Percentiles rank a stretch among this genome's conserved stretches.
Conservation (phyloP, 2,329 filamentous ascomycete species). For the Aureobasidium sp. region DNA sequence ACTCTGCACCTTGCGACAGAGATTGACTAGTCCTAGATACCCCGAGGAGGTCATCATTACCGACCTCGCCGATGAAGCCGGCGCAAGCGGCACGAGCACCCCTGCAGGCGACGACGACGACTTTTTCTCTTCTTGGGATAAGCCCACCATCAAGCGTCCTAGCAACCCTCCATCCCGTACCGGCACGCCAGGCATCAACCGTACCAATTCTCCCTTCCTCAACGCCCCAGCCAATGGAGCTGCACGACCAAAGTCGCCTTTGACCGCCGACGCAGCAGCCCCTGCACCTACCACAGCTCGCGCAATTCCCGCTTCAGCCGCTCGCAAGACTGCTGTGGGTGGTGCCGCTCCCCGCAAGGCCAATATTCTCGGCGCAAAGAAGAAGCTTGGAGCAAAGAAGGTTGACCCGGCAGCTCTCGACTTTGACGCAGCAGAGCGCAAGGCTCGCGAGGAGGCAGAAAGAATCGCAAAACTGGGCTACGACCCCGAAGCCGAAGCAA, state of each 20-base stretch:
- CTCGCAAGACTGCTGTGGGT: constrained; percentile 59
- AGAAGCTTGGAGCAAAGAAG: constrained; percentile 59
- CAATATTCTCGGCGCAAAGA: constrained; percentile 62
- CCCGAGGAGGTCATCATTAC: constrained; percentile 79
- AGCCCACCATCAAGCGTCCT: constrained; percentile 91
- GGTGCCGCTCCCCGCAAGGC: constrained; percentile 58
- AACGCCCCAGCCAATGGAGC: constrained; percentile 55
- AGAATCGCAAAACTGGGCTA: constrained; percentile 93
- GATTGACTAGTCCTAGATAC: constrained; percentile 47
- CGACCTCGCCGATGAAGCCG: constrained; percentile 55
- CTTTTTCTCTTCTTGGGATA: constrained; percentile 99
- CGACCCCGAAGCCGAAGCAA: constrained; percentile 70
- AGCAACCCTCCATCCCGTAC: constrained; percentile 89
- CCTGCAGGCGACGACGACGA: constrained; percentile 80
- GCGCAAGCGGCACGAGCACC: constrained; percentile 59
- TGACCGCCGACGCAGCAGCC: constrained; percentile 47
- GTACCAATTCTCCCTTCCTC: constrained; percentile 84
- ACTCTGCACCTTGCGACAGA: not conserved
- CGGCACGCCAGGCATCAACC: constrained; percentile 66
- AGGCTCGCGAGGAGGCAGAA: constrained; percentile 94
- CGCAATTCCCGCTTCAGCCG: constrained; percentile 68
- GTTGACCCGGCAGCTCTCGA: constrained; percentile 67
- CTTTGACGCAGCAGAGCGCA: constrained; percentile 95
- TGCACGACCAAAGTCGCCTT: constrained; percentile 74
- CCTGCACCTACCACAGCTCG: constrained; percentile 56